Evolutionary conservation across 306 rosid genomes (phyloP).

Genomic region (Prunus padus): DNA sequence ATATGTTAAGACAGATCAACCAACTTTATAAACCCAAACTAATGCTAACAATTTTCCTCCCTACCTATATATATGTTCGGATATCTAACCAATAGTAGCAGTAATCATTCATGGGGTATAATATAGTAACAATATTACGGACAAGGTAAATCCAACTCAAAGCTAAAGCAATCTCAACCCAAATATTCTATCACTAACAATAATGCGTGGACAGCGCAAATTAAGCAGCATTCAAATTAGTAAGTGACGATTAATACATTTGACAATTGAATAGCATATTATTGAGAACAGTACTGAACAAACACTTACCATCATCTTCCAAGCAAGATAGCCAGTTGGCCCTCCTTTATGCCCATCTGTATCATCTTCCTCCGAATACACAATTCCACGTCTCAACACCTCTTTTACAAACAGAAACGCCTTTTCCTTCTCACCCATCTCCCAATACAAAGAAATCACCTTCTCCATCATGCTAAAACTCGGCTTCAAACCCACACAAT

Average conservation of each 20-base stretch:
- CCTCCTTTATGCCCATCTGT: constrained; percentile 76
- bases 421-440: constrained; percentile 74
- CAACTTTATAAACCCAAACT: not conserved
- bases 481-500: constrained; percentile 91
- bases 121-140: too few relatives aligned
- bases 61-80: not conserved
- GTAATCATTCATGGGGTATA: not conserved
- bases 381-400: constrained; percentile 67
- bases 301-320: constrained; percentile 93
- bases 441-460: constrained; percentile 95
- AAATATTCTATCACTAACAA: not conserved
- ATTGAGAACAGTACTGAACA: not conserved
- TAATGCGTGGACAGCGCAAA: not conserved
- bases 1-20: not conserved
- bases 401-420: constrained; percentile 72
- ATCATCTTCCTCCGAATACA: constrained; percentile 40
- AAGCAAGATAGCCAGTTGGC: constrained; percentile 94
- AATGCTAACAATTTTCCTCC: not conserved
- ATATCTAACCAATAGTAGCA: not conserved
- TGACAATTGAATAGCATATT: not conserved
- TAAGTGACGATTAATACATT: not conserved
- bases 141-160: constrained; percentile 10
- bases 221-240: not conserved
- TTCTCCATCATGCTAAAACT: constrained; percentile 92
- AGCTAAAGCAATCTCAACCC: constrained; percentile 13